Percentiles rank a stretch among this genome's conserved stretches.
phyloP scores from a whole-genome alignment of 129 eudicot species.

The Lonicera japonica region DNA sequence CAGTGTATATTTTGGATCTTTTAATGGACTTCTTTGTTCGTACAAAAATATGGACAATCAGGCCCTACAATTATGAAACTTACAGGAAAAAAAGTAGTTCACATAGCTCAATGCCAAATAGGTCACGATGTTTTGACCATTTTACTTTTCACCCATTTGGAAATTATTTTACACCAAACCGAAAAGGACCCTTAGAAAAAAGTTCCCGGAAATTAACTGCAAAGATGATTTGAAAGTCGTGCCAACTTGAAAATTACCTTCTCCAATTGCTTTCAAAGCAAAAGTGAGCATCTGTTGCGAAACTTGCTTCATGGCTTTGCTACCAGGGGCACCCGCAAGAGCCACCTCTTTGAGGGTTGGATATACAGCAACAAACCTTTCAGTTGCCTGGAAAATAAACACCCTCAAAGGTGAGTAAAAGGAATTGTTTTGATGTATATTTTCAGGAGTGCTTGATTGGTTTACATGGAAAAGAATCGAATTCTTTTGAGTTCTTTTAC shows the following conservation, averaged over 20 bases:
- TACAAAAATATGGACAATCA: too few relatives aligned
- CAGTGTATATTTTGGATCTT: too few relatives aligned
- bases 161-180: too few relatives aligned
- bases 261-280: conserved; percentile 67
- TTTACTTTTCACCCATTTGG: too few relatives aligned
- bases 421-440: not conserved
- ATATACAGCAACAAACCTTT: conserved; percentile 89
- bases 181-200: not conserved
- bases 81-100: too few relatives aligned
- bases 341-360: conserved; percentile 86
- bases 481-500: too few relatives aligned
- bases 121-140: too few relatives aligned
- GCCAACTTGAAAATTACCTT: conserved; percentile 43
- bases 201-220: not conserved
- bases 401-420: not conserved
- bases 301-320: conserved; percentile 97
- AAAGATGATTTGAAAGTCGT: not conserved
- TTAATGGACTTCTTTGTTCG: too few relatives aligned
- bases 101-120: too few relatives aligned
- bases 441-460: not conserved
- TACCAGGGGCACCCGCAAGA: conserved; percentile 88
- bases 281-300: conserved; percentile 57
- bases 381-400: conserved; percentile 63
- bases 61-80: too few relatives aligned
- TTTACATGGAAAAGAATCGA: too few relatives aligned